These are phyloP conservation scores for Leishmania arabica DNA, from an alignment of 208 protist genomes.

Conservation along the genomic window DNA sequence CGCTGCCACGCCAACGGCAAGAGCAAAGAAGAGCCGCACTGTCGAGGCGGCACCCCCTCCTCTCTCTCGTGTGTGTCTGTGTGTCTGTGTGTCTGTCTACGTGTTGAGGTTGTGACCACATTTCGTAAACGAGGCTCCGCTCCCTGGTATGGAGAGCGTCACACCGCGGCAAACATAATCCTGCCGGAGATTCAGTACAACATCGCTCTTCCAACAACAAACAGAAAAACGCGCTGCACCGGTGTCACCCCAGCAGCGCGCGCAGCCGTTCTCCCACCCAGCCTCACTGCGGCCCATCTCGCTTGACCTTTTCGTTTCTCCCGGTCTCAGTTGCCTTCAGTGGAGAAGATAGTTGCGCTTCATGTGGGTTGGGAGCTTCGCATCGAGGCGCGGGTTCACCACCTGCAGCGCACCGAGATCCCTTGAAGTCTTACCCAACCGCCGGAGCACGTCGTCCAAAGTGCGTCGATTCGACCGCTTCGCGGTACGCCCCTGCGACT, in stretches of 20 bases:
- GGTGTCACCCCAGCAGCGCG: not conserved
- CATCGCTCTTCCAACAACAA: not conserved
- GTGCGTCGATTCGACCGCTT: conserved; percentile 71
- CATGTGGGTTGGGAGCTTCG: conserved; percentile 85
- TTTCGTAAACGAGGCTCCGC: not conserved
- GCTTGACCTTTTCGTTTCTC: not conserved
- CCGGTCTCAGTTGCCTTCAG: conserved; percentile 25
- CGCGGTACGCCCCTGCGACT: conserved; percentile 28
- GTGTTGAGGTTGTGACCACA: not conserved
- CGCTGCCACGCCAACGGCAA: not conserved
- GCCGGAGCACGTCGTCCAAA: conserved; percentile 85
- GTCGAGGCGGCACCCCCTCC: not conserved
- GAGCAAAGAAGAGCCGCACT: not conserved
- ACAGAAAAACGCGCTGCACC: not conserved
- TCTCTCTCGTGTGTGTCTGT: not conserved
- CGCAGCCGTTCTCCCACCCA: not conserved
- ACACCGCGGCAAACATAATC: not conserved
- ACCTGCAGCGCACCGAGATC: conserved; percentile 85
- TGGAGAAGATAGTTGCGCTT: conserved; percentile 88
- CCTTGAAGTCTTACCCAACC: conserved; percentile 79
- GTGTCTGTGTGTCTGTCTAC: not conserved
- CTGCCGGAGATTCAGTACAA: not conserved
- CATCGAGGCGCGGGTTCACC: conserved; percentile 83
- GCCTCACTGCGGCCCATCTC: not conserved
- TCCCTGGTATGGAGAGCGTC: not conserved